Percentiles rank a stretch among this genome's conserved stretches.
Evolutionary conservation across 2,329 filamentous ascomycete species (phyloP).

Genomic region (Cadophora gregata): DNA sequence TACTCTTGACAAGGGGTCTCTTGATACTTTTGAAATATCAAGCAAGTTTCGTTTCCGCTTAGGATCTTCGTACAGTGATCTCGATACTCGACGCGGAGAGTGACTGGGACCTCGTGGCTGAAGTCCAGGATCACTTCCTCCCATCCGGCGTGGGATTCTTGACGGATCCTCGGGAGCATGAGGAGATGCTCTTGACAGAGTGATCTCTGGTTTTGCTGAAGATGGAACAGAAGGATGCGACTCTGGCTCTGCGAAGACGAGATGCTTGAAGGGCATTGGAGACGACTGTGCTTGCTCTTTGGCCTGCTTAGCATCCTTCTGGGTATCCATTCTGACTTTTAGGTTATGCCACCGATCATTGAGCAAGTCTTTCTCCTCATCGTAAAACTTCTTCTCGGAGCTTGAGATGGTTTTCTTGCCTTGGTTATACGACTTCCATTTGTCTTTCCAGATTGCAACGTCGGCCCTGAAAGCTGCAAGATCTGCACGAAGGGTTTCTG

Average conservation of each 20-base stretch:
- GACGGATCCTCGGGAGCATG: not conserved
- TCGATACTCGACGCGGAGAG: slow-evolving; percentile 25
- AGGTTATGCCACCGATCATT: not conserved
- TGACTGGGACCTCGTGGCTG: not conserved
- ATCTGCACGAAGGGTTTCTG: not conserved
- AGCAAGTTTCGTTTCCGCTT: slow-evolving; percentile 20
- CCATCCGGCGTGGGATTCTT: slow-evolving; percentile 23
- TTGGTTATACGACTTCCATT: slow-evolving; percentile 7
- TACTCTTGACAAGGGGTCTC: slow-evolving; percentile 35
- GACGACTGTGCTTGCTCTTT: not conserved
- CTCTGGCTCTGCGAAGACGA: not conserved
- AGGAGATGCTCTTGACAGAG: slow-evolving; percentile 20
- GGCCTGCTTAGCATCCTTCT: not conserved
- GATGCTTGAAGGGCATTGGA: slow-evolving; percentile 14
- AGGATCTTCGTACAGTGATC: slow-evolving; percentile 29
- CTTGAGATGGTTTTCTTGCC: slow-evolving; percentile 8
- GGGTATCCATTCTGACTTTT: not conserved
- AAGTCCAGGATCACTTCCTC: slow-evolving; percentile 32
- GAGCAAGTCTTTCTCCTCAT: slow-evolving; percentile 1
- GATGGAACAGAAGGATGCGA: not conserved
- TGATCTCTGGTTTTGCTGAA: slow-evolving; percentile 19
- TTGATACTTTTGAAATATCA: slow-evolving; percentile 16
- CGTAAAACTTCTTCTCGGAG: not conserved
- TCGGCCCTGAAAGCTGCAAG: not conserved
- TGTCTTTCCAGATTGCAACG: not conserved